Conservation (phyloP, 495 filamentous ascomycete species). For the Hypoxylon fragiforme region DNA sequence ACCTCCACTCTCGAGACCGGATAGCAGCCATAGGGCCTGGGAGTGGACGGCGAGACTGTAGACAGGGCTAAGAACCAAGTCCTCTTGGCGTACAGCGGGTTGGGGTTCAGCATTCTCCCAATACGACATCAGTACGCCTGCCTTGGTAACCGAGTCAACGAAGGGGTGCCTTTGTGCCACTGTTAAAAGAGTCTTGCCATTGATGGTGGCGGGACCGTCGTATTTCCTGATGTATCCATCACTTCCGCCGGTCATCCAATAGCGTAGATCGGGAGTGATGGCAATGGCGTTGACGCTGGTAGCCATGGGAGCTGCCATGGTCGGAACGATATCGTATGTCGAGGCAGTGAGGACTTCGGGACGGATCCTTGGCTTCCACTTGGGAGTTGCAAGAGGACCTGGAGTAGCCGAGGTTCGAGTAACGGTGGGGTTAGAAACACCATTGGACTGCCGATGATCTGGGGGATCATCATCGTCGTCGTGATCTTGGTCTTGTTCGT, state of each 20-base stretch:
- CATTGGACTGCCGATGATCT: constrained; percentile 34
- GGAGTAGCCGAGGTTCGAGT: constrained; percentile 55
- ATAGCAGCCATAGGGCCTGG: constrained; percentile 86
- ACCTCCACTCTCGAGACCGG: constrained; percentile 83
- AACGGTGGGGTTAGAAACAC: constrained; percentile 21
- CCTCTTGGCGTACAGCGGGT: constrained; percentile 51
- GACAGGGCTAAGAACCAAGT: constrained; percentile 73
- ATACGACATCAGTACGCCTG: constrained; percentile 88
- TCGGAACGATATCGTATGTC: constrained; percentile 94
- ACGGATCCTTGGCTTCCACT: constrained; percentile 67
- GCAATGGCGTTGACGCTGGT: constrained; percentile 94
- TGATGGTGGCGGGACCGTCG: constrained; percentile 93
- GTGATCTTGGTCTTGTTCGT: constrained; percentile 45
- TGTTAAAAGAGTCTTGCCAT: constrained; percentile 89
- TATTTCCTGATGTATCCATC: constrained; percentile 96
- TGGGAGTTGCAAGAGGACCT: constrained; percentile 45
- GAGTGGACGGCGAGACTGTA: constrained; percentile 92
- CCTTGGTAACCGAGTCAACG: constrained; percentile 94
- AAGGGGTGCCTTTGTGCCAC: constrained; percentile 97
- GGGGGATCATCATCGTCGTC: constrained; percentile 61
- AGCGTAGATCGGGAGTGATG: constrained; percentile 91
- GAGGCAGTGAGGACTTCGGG: constrained; percentile 78
- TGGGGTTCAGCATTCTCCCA: constrained; percentile 84
- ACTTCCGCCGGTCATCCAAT: constrained; percentile 89
- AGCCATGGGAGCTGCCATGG: constrained; percentile 91